A percentile compares a stretch with the other conserved stretches of the same genome.
phyloP scores from a whole-genome alignment of 192 early-diverging fungal species.

The Rhizoclosmatium sp. region DNA sequence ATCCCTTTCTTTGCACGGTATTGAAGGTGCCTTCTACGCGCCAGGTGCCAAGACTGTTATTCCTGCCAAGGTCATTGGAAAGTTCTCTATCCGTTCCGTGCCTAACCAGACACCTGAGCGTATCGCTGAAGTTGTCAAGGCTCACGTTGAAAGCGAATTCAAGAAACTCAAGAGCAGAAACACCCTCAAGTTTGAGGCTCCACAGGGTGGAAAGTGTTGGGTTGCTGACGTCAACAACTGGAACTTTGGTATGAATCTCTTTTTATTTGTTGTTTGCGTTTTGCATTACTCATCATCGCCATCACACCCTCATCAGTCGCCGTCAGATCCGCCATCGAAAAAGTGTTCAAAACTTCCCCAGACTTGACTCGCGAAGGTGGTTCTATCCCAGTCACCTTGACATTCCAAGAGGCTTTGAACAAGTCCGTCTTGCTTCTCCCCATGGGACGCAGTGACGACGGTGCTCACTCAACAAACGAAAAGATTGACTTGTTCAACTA shows the following conservation, averaged over 20 bases:
- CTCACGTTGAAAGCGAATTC: constrained; percentile 85
- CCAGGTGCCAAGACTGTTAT: constrained; percentile 97
- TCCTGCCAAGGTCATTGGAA: constrained; percentile 93
- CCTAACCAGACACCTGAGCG: constrained; percentile 88
- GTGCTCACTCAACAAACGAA: constrained; percentile 98
- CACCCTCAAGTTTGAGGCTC: constrained; percentile 72
- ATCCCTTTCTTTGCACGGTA: constrained; percentile 94
- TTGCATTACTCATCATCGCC: not conserved
- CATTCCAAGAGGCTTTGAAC: constrained; percentile 94
- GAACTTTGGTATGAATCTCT: constrained; percentile 74
- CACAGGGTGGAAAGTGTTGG: constrained; percentile 91
- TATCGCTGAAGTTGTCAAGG: constrained; percentile 76
- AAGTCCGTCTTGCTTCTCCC: constrained; percentile 92
- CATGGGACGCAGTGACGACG: constrained; percentile 93
- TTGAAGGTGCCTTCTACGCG: constrained; percentile 96
- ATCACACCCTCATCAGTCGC: constrained; percentile 64
- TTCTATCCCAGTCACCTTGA: constrained; percentile 96
- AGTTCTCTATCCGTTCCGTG: constrained; percentile 97
- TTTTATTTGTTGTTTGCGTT: not conserved
- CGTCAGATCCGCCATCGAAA: constrained; percentile 89
- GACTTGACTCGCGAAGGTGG: constrained; percentile 98
- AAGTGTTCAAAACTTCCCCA: constrained; percentile 89
- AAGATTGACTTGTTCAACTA: constrained; percentile 93
- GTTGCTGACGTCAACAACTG: constrained; percentile 88
- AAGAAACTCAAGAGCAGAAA: constrained; percentile 91